Percentiles rank a stretch among this genome's conserved stretches.
These are phyloP conservation scores for Blepharisma japonicum DNA, from an alignment of 73 alveolate genomes.

Conservation along the genomic window DNA sequence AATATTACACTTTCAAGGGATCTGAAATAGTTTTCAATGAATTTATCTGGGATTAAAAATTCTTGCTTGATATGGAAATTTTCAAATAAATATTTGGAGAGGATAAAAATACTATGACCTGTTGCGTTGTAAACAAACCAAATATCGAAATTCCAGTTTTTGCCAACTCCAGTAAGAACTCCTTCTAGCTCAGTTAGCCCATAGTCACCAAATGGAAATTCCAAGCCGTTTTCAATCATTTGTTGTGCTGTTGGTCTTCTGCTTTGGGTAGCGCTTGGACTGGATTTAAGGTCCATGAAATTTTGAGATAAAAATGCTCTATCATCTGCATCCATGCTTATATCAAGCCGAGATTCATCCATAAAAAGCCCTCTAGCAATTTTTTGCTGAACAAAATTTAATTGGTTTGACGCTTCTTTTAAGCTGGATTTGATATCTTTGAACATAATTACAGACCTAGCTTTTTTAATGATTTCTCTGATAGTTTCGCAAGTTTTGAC, in stretches of 20 bases:
- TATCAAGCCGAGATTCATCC: background rate
- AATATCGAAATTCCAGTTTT: conserved; percentile 36
- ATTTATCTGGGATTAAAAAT: background rate
- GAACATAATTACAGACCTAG: conserved; percentile 18
- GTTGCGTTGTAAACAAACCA: conserved; percentile 17
- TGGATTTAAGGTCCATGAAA: background rate
- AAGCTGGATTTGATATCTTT: conserved; percentile 18
- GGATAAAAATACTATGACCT: conserved; percentile 3
- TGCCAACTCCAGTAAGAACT: conserved; percentile 14
- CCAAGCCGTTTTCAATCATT: background rate
- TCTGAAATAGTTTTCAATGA: background rate
- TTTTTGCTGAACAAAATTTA: conserved; percentile 17
- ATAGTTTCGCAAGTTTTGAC: conserved; percentile 3
- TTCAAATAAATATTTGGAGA: conserved; percentile 4
- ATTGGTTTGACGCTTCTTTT: background rate
- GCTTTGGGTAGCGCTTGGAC: background rate
- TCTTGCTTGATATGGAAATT: background rate
- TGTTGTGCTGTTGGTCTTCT: background rate
- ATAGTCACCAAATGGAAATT: conserved; percentile 5
- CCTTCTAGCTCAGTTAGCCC: conserved; percentile 23
- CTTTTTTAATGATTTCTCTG: conserved; percentile 1
- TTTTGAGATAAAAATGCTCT: conserved; percentile 19
- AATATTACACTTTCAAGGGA: background rate
- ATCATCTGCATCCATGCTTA: background rate
- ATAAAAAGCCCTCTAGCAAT: background rate